Evolutionary conservation across 2,329 filamentous ascomycete species (phyloP).

Genomic region (Paramyrothecium roridum): DNA sequence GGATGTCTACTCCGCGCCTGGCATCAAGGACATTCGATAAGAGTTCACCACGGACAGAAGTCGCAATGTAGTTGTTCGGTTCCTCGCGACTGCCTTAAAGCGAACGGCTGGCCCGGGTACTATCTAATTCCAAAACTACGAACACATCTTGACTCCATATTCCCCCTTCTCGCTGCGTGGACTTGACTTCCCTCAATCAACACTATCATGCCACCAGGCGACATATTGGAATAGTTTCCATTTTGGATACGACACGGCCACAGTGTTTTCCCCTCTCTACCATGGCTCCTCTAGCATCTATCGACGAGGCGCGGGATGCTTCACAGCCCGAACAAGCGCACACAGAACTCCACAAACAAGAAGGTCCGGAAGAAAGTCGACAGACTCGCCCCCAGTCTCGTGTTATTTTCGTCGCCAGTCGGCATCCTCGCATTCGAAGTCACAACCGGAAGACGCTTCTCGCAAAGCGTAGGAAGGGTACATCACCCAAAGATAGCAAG

Average conservation of each 20-base stretch:
- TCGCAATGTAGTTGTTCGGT: not conserved
- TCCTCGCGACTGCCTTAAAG: not conserved
- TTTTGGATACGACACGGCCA: conserved; percentile 10
- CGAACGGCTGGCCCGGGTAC: too few species aligned
- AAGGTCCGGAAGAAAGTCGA: conserved; percentile 5
- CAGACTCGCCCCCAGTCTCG: conserved; percentile 19
- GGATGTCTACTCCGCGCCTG: conserved; percentile 75
- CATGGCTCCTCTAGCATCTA: conserved; percentile 27
- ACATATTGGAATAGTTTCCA: conserved; percentile 17
- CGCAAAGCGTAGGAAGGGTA: not conserved
- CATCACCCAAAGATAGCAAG: too few species aligned
- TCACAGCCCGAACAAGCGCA: not conserved
- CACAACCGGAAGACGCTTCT: conserved; percentile 1
- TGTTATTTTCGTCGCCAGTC: conserved; percentile 20
- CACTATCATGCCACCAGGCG: not conserved
- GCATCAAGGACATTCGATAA: conserved; percentile 70
- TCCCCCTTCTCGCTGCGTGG: too few species aligned
- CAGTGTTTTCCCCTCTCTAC: conserved; percentile 3
- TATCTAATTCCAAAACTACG: too few species aligned
- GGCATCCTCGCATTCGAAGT: conserved; percentile 16
- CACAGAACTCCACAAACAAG: conserved; percentile 8
- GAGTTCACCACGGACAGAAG: not conserved
- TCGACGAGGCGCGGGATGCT: conserved; percentile 5
- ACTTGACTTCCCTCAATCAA: not conserved
- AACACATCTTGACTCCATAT: too few species aligned